Base-by-base conservation (phyloP, 2,329 filamentous ascomycete species). In the Trichoderma semiorbis region DNA sequence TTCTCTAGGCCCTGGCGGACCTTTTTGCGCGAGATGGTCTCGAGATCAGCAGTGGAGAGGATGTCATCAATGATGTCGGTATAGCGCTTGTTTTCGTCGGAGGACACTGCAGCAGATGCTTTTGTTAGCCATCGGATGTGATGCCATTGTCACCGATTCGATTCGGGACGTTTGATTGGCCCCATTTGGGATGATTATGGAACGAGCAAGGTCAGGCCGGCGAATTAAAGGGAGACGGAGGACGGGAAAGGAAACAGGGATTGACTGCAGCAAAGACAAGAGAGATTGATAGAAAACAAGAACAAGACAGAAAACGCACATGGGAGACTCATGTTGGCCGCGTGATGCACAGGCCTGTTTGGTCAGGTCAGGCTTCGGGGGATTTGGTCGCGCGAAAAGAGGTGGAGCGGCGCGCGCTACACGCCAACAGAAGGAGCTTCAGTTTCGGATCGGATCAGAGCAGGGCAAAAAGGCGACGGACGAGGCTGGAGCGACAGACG, bases 21-120 rank as follows among this genome's bases (percentile, higher is more conserved):
- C 80, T 88, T 89, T 78, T 90, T 91, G 73, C 88, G 85, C 32
- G 89, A 88, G 67, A 91, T 87, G n/a, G 89, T 90, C 75, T 87
- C 84, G 53, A 91, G 85, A 74, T 91, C 87, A 70, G 87, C 86
- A 12, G 84, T 86, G 30, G 83, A 83, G 26, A 91, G 85, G 73
- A 91, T 90, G 53, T 80, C 83, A 76, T 91, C 89, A 78, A 91
- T 90, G 75, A 90, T 85, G 69, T 82, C 80, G 68, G 86, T 90
- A 79, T 89, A 90, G 74, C 84, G 82, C 70, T 78, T 74, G 75
- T 82, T 82, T 77, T 90, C 88, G 67, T 86, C 83, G 68, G 81
- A 68, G 53, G 83, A 83, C 74, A 89, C 87, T 89, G 74, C 53
- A 18, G 18, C 32, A n/a, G 28, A n/a, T 10, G 7, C 30, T 34